A percentile compares a stretch with the other conserved stretches of the same genome.
Conservation (phyloP, 2,329 filamentous ascomycete species). For the Sclerotinia trifoliorum region DNA sequence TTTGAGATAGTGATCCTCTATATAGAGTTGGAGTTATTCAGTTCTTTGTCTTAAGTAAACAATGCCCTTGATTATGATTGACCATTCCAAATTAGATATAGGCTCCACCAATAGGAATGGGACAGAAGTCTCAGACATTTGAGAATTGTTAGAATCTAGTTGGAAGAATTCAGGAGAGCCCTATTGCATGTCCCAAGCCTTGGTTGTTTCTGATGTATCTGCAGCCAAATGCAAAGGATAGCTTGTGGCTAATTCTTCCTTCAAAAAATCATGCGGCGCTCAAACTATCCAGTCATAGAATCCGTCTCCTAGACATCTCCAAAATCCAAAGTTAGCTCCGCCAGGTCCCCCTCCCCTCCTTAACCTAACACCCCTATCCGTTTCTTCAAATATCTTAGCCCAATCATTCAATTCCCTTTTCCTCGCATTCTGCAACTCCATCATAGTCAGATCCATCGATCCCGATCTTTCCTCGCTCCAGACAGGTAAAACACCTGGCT, state of each 20-base stretch:
- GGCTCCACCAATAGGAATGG: no score
- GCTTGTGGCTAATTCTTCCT: background rate
- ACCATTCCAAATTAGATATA: no score
- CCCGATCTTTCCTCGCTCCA: slow-evolving; percentile 21
- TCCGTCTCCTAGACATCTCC: slow-evolving; percentile 2
- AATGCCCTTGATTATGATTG: background rate
- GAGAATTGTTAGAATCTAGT: no score
- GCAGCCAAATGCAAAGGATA: background rate
- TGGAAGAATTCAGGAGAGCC: no score
- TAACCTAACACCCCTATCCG: slow-evolving; percentile 31
- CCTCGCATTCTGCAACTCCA: slow-evolving; percentile 39
- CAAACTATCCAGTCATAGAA: background rate
- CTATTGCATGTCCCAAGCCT: no score
- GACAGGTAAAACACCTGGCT: slow-evolving; percentile 3
- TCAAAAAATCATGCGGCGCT: background rate
- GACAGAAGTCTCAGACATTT: no score
- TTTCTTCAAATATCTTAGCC: slow-evolving; percentile 36
- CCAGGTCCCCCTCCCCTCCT: background rate
- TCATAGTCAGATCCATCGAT: slow-evolving; percentile 40
- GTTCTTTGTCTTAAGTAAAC: background rate
- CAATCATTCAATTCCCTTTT: slow-evolving; percentile 41
- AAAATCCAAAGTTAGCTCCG: slow-evolving; percentile 12
- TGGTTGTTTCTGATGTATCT: no score
- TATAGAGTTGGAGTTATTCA: background rate
- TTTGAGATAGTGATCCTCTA: background rate